Conservation (phyloP, 2,329 filamentous ascomycete genomes). For the Bipolaris cookei region DNA sequence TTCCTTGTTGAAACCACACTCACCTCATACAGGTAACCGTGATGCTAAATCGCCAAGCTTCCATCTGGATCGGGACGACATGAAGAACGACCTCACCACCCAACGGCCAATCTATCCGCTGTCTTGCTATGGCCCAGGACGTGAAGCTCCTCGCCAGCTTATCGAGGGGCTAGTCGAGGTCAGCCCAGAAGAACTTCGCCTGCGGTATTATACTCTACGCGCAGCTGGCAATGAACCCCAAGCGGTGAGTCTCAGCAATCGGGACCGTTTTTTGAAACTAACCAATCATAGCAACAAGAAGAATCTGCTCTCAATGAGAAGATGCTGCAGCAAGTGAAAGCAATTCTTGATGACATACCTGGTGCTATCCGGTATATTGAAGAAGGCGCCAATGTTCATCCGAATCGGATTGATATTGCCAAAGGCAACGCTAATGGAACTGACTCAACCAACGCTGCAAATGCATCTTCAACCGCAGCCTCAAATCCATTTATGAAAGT, state of each 20-base stretch:
- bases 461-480: constrained; percentile 11
- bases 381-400: constrained; percentile 45
- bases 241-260: constrained; percentile 53
- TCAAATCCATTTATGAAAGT: constrained; percentile 38
- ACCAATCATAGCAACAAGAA: constrained; percentile 62
- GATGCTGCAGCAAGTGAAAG: constrained; percentile 72
- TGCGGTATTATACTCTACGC: constrained; percentile 71
- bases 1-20: background rate
- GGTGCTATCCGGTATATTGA: constrained; percentile 62
- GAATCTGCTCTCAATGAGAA: constrained; percentile 67
- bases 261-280: constrained; percentile 6
- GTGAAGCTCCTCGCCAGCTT: constrained; percentile 78
- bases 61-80: constrained; percentile 38
- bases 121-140: constrained; percentile 81
- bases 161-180: constrained; percentile 85
- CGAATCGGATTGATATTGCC: constrained; percentile 43
- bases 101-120: constrained; percentile 85
- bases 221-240: constrained; percentile 65
- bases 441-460: constrained; percentile 10
- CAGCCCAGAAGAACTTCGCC: constrained; percentile 84
- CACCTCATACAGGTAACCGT: constrained; percentile 21
- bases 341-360: constrained; percentile 70
- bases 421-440: constrained; percentile 28
- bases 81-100: constrained; percentile 65
- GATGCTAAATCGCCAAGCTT: constrained; percentile 32